A percentile compares a stretch with the other conserved stretches of the same genome.
Evolutionary conservation across 805 yeast species (phyloP).

Genomic region (Candida maris): DNA sequence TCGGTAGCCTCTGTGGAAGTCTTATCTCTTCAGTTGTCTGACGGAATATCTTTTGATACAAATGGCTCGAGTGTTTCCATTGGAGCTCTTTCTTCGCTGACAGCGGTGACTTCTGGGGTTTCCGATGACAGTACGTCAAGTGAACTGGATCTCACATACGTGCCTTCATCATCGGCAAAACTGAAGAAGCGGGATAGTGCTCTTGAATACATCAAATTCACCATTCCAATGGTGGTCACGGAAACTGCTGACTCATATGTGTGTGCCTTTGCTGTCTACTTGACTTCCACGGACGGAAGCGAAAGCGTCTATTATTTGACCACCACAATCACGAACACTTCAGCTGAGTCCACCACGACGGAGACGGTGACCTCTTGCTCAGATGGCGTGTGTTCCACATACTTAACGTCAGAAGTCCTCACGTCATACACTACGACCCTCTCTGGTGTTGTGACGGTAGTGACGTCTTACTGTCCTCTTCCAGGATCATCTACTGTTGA

Average conservation of each 20-base stretch:
- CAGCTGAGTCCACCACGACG: slow-evolving; percentile 11
- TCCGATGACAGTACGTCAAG: neutral
- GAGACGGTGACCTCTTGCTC: slow-evolving; percentile 17
- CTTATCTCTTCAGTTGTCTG: slow-evolving; percentile 4
- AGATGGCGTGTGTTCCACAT: slow-evolving; percentile 12
- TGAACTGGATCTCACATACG: slow-evolving; percentile 5
- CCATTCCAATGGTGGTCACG: slow-evolving; percentile 4
- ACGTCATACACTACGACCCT: slow-evolving; percentile 22
- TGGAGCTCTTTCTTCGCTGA: slow-evolving; percentile 3
- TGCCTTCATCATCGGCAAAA: slow-evolving; percentile 9
- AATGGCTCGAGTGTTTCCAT: neutral
- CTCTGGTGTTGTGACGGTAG: slow-evolving; percentile 16
- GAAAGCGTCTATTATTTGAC: slow-evolving; percentile 10
- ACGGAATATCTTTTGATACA: slow-evolving; percentile 3
- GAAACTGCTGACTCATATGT: slow-evolving; percentile 15
- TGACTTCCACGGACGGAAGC: slow-evolving; percentile 14
- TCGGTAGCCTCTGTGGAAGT: slow-evolving; percentile 2
- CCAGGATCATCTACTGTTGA: slow-evolving; percentile 7
- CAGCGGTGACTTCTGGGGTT: slow-evolving; percentile 6
- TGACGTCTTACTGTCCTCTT: slow-evolving; percentile 19
- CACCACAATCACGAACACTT: slow-evolving; percentile 6
- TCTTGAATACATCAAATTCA: slow-evolving; percentile 12
- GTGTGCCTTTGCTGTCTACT: slow-evolving; percentile 9
- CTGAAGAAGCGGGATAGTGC: too few species aligned
- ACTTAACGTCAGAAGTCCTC: slow-evolving; percentile 16